Evolutionary conservation across 495 filamentous ascomycete genomes (phyloP).

Genomic region (Antarctomyces pellizariae): DNA sequence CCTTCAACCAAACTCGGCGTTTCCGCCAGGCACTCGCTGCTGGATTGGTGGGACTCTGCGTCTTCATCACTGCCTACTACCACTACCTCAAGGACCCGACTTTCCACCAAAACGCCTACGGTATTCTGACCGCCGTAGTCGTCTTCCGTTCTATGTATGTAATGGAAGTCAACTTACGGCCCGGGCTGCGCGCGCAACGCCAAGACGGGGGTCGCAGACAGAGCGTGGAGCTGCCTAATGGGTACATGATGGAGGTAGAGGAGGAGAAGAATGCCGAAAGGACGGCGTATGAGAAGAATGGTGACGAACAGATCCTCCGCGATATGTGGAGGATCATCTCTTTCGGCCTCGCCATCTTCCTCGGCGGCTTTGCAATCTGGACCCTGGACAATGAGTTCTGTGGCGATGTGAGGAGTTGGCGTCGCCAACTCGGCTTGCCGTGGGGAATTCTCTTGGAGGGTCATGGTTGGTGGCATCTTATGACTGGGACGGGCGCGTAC

Average conservation of each 20-base stretch:
- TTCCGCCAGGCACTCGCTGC: slow-evolving; percentile 33
- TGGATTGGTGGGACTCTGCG: slow-evolving; percentile 34
- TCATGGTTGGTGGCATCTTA: slow-evolving; percentile 78
- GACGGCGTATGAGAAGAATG: slow-evolving; percentile 16
- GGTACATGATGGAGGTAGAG: slow-evolving; percentile 9
- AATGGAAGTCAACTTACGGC: slow-evolving; percentile 65
- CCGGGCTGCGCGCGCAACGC: slow-evolving; percentile 18
- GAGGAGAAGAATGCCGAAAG: slow-evolving; percentile 4
- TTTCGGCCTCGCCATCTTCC: slow-evolving; percentile 47
- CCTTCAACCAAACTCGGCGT: slow-evolving; percentile 34
- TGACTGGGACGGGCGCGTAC: slow-evolving; percentile 24
- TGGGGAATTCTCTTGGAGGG: slow-evolving; percentile 85
- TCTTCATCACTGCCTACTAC: slow-evolving; percentile 79
- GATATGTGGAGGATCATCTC: slow-evolving; percentile 46
- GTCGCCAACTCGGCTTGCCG: slow-evolving; percentile 52
- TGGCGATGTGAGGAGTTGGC: slow-evolving; percentile 39
- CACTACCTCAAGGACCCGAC: slow-evolving; percentile 78
- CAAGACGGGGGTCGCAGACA: slow-evolving; percentile 2
- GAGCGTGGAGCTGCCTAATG: slow-evolving; percentile 10
- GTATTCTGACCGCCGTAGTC: slow-evolving; percentile 50
- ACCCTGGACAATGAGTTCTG: slow-evolving; percentile 70
- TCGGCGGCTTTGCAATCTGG: slow-evolving; percentile 75
- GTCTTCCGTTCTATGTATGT: slow-evolving; percentile 68
- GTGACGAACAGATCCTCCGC: slow-evolving; percentile 33
- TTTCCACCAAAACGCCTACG: slow-evolving; percentile 84